Evolutionary conservation across 768 basidiomycete species (phyloP), one percentile per base, ranked within the genome.

Genomic region (Tylopilus rubrobrunneus): DNA sequence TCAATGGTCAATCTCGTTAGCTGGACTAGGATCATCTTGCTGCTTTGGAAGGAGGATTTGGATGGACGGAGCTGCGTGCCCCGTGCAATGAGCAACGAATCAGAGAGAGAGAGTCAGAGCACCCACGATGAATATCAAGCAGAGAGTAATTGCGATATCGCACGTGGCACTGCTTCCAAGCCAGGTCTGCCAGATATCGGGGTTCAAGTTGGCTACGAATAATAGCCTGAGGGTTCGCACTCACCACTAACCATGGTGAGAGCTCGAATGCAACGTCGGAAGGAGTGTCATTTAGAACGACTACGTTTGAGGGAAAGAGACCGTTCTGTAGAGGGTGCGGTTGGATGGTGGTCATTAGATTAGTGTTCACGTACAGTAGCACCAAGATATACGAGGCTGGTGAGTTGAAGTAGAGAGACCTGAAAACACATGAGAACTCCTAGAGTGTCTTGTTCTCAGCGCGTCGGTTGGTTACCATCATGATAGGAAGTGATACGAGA

Each of bases 331-430:
- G 31, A 25, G 25, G 5, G 25, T 19, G 19, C 19, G 19, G 19
- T 19, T 19, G 19, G 29, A 29, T 29, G 29, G 29, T 9, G 9
- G 29, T 9, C 29, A 9, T 19, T 29, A 29, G 2, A 7, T 19
- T 19, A 27, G 19, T n/a, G 2, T 15, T 19, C 15, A 34, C 51
- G 29, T 6, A 57, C 62, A 0, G 1, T 12, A 0, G 28, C 0
- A 7, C 9, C 46, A 23, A 59, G n/a, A 23, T 33, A 45, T 45
- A 21, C 54, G n/a, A 67, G 15, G 11, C 64, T 65, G 11, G 25
- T 14, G 1, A 65, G 43, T 47, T 65, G 64, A n/a, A 65, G 36
- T 9, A 67, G 43, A 10, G 63, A 66, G 19, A 66, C 17, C 66
- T 66, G 9, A 12, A 42, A 11, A 23, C 4, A 31, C 31, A 5